Evolutionary conservation across 768 basidiomycete species (phyloP).

Genomic region (Suillus variegatus): DNA sequence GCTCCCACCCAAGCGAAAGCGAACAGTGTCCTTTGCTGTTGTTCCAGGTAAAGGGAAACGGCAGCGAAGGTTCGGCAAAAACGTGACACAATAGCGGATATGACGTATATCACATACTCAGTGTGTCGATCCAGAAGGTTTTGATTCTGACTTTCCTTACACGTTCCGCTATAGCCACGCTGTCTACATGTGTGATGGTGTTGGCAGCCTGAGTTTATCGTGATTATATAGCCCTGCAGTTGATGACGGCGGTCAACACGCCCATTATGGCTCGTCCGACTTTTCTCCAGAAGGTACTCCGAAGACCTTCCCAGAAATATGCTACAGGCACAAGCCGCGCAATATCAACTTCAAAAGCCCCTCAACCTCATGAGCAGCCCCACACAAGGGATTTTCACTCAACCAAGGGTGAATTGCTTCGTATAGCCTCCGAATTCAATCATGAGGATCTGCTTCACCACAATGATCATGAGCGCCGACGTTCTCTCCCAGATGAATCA

Average conservation of each 20-base stretch:
- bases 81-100: neutral
- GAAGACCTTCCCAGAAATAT: conserved; percentile 67
- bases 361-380: conserved; percentile 3
- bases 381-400: conserved; percentile 50
- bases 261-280: conserved; percentile 55
- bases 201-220: neutral
- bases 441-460: conserved; percentile 4
- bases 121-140: conserved; percentile 1
- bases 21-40: conserved; percentile 48
- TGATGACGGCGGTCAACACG: neutral
- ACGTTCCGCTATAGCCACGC: neutral
- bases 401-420: conserved; percentile 50
- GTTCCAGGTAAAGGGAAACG: conserved; percentile 16
- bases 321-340: conserved; percentile 17
- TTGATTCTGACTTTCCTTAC: conserved; percentile 12
- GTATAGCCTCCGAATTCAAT: conserved; percentile 36
- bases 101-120: conserved; percentile 4
- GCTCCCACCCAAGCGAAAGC: conserved; percentile 45
- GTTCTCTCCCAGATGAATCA: conserved; percentile 12
- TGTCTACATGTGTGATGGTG: neutral
- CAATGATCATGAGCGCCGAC: neutral
- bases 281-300: conserved; percentile 60
- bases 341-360: neutral
- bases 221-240: conserved; percentile 1
- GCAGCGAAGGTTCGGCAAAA: conserved; percentile 9